Evolutionary conservation across 495 filamentous ascomycete species (phyloP).

Genomic region (Aspergillus sclerotioniger): DNA sequence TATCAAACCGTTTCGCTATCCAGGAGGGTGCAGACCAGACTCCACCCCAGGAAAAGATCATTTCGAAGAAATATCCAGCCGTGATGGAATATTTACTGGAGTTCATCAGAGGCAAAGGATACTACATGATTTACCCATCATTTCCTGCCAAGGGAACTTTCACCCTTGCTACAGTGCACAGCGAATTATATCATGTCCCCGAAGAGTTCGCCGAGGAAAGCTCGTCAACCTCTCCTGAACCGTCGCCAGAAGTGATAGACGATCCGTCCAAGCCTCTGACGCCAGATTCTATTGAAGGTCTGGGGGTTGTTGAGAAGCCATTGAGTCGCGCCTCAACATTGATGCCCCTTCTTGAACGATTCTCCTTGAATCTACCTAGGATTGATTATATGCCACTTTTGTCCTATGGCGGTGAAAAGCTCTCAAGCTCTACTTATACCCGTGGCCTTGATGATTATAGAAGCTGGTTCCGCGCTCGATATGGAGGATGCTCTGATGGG

Average conservation of each 20-base stretch:
- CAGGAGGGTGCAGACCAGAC: conserved; percentile 40
- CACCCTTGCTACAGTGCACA: conserved; percentile 65
- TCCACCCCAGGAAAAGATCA: conserved; percentile 28
- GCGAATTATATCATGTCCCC: conserved; percentile 65
- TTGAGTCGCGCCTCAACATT: conserved; percentile 25
- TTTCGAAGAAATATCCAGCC: conserved; percentile 63
- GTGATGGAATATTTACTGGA: conserved; percentile 77
- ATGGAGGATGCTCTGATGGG: conserved; percentile 34
- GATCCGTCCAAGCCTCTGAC: conserved; percentile 7
- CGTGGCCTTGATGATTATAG: conserved; percentile 29
- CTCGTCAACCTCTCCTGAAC: not conserved
- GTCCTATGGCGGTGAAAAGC: conserved; percentile 33
- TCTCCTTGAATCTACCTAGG: conserved; percentile 33
- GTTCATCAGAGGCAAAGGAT: conserved; percentile 68
- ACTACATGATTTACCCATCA: conserved; percentile 71
- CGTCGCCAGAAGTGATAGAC: conserved; percentile 8
- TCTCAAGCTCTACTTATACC: conserved; percentile 15
- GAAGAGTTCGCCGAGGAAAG: conserved; percentile 53
- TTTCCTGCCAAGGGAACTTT: conserved; percentile 39
- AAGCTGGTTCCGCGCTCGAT: conserved; percentile 31
- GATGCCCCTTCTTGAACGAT: conserved; percentile 33
- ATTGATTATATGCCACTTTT: conserved; percentile 34
- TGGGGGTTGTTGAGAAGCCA: conserved; percentile 20
- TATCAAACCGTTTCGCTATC: conserved; percentile 53
- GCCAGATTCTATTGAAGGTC: conserved; percentile 6